Evolutionary conservation across 768 basidiomycete genomes (phyloP).

Genomic region (Suillus subluteus): DNA sequence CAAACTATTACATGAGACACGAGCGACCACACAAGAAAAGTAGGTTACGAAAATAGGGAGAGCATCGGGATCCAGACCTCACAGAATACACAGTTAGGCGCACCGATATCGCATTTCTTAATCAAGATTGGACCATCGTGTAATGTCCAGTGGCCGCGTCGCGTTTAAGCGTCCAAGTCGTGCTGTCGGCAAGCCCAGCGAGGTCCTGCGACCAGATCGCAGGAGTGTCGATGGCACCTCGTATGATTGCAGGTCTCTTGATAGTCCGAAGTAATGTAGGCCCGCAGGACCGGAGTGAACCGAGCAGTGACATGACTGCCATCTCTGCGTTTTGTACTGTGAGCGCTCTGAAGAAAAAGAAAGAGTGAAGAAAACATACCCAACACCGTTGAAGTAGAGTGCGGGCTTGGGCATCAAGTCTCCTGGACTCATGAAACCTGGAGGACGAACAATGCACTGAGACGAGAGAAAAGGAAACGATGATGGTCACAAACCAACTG

Average conservation of each 20-base stretch:
- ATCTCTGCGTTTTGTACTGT: not conserved
- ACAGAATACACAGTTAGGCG: not conserved
- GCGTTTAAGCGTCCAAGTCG: not conserved
- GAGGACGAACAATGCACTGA: not conserved
- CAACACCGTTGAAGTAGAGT: slow-evolving; percentile 7
- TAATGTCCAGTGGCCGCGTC: not conserved
- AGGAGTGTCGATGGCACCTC: not conserved
- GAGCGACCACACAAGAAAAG: not conserved
- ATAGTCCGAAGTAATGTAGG: slow-evolving; percentile 9
- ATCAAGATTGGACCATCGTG: not conserved
- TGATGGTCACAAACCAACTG: not conserved
- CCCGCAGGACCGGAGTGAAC: slow-evolving; percentile 7
- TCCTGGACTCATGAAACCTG: not conserved
- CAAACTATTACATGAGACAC: not conserved
- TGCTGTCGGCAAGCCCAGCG: not conserved
- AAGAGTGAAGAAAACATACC: not conserved
- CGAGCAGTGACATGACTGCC: not conserved
- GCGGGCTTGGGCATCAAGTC: not conserved
- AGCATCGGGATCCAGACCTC: not conserved
- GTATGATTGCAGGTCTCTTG: not conserved
- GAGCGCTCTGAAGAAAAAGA: not conserved
- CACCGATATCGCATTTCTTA: not conserved
- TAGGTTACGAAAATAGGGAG: not conserved
- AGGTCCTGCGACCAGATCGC: slow-evolving; percentile 7
- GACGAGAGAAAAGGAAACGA: no score